Evolutionary conservation across 78 protist species (phyloP).

Genomic region (Dictyostelium firmibasis): DNA sequence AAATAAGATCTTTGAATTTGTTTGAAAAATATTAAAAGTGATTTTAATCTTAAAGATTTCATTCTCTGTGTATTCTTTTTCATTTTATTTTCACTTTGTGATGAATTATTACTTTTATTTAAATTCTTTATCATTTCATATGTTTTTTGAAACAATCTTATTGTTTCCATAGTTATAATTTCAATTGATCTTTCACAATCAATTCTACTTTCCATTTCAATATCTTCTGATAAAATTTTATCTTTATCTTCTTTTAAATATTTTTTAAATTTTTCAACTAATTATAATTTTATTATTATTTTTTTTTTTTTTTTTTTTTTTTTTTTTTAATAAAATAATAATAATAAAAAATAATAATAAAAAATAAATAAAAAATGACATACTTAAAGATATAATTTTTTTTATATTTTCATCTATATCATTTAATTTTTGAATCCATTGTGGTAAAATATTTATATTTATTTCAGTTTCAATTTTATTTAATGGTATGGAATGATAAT

Average conservation of each 20-base stretch:
- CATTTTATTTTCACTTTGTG: slow-evolving; percentile 15
- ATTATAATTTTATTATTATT: no score
- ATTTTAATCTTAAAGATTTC: slow-evolving; percentile 12
- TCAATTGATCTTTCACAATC: slow-evolving; percentile 20
- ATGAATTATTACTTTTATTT: neutral
- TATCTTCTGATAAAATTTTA: neutral
- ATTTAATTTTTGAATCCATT: slow-evolving; percentile 18
- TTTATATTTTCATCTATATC: slow-evolving; percentile 25
- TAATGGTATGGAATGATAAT: neutral
- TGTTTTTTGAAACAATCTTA: slow-evolving; percentile 26
- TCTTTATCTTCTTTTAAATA: neutral
- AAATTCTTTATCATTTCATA: slow-evolving; percentile 19
- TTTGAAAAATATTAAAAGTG: slow-evolving; percentile 2
- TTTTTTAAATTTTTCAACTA: neutral
- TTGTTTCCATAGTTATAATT: slow-evolving; percentile 16
- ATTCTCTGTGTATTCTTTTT: slow-evolving; percentile 67
- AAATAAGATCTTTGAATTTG: slow-evolving; percentile 52
- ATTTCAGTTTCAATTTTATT: neutral
- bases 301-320: neutral
- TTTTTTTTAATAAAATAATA: no score
- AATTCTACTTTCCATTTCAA: slow-evolving; percentile 1
- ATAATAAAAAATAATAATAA: neutral
- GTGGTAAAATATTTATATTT: neutral
- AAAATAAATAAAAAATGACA: neutral
- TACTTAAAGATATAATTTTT: slow-evolving; percentile 5